These are phyloP conservation scores for Aspergillus ostianus DNA, from an alignment of 495 filamentous ascomycete genomes.

Conservation along the genomic window DNA sequence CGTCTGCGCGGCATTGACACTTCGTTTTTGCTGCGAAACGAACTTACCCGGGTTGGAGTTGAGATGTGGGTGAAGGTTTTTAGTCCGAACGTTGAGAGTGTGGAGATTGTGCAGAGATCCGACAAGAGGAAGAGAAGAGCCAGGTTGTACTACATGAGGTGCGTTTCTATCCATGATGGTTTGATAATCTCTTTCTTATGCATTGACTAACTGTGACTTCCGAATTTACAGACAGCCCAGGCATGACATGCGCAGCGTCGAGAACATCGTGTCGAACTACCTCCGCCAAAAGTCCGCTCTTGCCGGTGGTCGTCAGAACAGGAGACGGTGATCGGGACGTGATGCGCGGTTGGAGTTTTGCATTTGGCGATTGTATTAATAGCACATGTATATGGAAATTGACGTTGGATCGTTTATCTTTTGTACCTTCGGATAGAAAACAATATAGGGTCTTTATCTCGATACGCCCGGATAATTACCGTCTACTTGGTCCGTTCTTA, in stretches of 20 bases:
- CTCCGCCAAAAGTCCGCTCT: slow-evolving; percentile 57
- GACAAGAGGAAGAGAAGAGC: slow-evolving; percentile 84
- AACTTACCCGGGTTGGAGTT: slow-evolving; percentile 79
- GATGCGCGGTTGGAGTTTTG: slow-evolving; percentile 19
- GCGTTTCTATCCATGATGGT: slow-evolving; percentile 43
- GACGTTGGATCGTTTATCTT: slow-evolving; percentile 13
- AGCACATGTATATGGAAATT: slow-evolving; percentile 32
- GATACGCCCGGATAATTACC: too few species aligned
- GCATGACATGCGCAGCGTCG: slow-evolving; percentile 68
- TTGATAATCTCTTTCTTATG: slow-evolving; percentile 36
- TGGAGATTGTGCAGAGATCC: slow-evolving; percentile 89
- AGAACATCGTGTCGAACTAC: slow-evolving; percentile 70
- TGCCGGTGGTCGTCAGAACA: slow-evolving; percentile 22
- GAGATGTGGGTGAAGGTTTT: slow-evolving; percentile 98
- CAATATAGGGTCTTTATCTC: slow-evolving; percentile 8
- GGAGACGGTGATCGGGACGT: slow-evolving; percentile 22
- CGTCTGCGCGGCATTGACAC: slow-evolving; percentile 83
- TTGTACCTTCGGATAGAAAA: slow-evolving; percentile 10
- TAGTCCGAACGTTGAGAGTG: slow-evolving; percentile 79
- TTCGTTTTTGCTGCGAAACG: slow-evolving; percentile 76
- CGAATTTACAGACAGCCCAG: slow-evolving; percentile 49
- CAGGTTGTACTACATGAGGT: slow-evolving; percentile 86
- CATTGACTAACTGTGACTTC: slow-evolving; percentile 10
- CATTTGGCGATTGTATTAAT: slow-evolving; percentile 40
- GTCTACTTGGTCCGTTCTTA: too few species aligned